phyloP scores from a whole-genome alignment of 1,284 basidiomycete genomes.

The Salmacisia buchloeana region DNA sequence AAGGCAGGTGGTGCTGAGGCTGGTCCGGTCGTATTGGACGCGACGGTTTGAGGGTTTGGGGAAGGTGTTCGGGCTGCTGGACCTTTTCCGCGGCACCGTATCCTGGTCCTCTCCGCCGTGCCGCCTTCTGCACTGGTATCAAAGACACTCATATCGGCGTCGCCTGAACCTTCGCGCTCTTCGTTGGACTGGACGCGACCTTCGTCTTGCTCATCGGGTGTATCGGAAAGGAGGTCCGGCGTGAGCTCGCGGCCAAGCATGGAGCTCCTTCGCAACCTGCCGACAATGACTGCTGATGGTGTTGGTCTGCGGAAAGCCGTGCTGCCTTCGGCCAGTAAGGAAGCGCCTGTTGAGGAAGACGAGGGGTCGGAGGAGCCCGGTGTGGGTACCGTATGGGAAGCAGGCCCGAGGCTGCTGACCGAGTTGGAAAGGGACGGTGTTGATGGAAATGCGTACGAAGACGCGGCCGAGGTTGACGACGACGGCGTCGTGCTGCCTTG shows the following conservation, averaged over 20 bases:
- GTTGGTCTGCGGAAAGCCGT: not conserved
- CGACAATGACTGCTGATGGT: not conserved
- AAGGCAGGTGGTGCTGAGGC: no score
- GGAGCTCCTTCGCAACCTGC: constrained; percentile 26
- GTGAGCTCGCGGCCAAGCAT: constrained; percentile 36
- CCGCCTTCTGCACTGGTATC: no score
- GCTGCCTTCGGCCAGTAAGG: not conserved
- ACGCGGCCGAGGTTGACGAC: no score
- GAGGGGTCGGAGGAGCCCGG: not conserved
- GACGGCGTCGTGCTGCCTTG: no score
- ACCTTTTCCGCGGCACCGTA: no score
- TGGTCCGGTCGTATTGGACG: no score
- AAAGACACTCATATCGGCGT: constrained; percentile 15
- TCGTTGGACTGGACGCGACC: not conserved
- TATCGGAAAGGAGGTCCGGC: constrained; percentile 21
- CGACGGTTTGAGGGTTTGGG: not conserved
- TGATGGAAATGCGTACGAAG: no score
- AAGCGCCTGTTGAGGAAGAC: no score
- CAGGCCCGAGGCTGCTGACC: no score
- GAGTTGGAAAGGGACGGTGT: no score
- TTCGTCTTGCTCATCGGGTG: no score
- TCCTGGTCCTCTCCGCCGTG: constrained; percentile 23
- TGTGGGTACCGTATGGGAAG: no score
- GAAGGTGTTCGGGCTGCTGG: not conserved
- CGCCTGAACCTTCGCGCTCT: constrained; percentile 17